A percentile compares a stretch with the other conserved stretches of the same genome.
These are phyloP conservation scores for Crithidia acanthocephali DNA, from an alignment of 208 protist genomes.

Conservation along the genomic window DNA sequence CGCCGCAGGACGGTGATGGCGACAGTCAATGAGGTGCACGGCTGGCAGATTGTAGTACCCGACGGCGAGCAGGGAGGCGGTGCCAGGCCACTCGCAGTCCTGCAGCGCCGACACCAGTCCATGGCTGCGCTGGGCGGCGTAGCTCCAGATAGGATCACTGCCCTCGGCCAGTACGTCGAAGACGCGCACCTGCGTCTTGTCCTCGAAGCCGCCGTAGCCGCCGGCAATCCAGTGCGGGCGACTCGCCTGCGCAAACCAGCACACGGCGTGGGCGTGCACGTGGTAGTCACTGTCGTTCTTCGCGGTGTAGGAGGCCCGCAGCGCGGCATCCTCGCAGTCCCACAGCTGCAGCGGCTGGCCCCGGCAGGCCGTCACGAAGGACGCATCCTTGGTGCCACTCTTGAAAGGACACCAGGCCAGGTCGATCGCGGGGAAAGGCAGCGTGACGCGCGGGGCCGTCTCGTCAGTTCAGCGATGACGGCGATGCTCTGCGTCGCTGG, in stretches of 20 bases:
- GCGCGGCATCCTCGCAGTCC: slow-evolving; percentile 61
- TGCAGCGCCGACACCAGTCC: slow-evolving; percentile 43
- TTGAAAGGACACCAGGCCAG: slow-evolving; percentile 84
- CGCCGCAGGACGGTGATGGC: slow-evolving; percentile 49
- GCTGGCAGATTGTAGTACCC: slow-evolving; percentile 55
- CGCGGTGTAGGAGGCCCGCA: slow-evolving; percentile 76
- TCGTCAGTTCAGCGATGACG: slow-evolving; percentile 2
- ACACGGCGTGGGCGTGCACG: slow-evolving; percentile 42
- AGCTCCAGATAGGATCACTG: slow-evolving; percentile 41
- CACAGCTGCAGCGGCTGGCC: slow-evolving; percentile 81
- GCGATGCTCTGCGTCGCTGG: background rate
- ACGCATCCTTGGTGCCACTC: slow-evolving; percentile 39
- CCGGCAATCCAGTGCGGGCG: slow-evolving; percentile 41
- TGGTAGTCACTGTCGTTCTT: slow-evolving; percentile 61
- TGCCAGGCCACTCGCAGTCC: slow-evolving; percentile 30
- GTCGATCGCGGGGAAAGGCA: slow-evolving; percentile 74
- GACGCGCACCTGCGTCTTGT: slow-evolving; percentile 64
- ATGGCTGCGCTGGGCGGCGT: slow-evolving; percentile 24
- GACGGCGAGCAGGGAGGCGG: slow-evolving; percentile 38
- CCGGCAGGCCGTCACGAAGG: slow-evolving; percentile 60
- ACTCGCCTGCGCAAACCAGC: slow-evolving; percentile 41
- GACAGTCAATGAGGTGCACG: slow-evolving; percentile 72
- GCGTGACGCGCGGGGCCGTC: slow-evolving; percentile 41
- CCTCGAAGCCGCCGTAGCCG: slow-evolving; percentile 77
- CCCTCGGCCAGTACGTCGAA: slow-evolving; percentile 73